Conservation (phyloP, 2,329 filamentous ascomycete genomes). For the Aureobasidium sp. region DNA sequence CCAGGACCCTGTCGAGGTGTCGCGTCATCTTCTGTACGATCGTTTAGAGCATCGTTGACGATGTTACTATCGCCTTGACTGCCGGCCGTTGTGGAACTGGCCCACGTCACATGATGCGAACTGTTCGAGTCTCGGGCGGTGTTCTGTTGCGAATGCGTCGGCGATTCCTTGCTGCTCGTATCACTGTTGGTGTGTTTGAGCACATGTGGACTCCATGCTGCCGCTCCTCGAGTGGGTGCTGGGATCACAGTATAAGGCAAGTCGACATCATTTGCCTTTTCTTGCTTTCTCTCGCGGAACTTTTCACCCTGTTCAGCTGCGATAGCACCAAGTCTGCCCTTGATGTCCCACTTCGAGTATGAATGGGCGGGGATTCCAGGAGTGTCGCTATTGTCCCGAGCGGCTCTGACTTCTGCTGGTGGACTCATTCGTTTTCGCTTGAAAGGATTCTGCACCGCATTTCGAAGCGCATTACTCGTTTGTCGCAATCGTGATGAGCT, state of each 20-base stretch:
- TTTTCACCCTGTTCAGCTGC: constrained; percentile 43
- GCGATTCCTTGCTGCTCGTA: not conserved
- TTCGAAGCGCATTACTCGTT: constrained; percentile 35
- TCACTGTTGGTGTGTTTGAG: constrained; percentile 2
- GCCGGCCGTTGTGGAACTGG: constrained; percentile 11
- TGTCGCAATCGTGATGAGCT: constrained; percentile 13
- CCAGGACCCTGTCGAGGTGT: not conserved
- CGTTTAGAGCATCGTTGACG: not conserved
- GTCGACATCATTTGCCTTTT: constrained; percentile 31
- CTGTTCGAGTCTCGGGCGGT: not conserved
- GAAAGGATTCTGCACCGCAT: constrained; percentile 50
- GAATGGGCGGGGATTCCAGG: constrained; percentile 36
- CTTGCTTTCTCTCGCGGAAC: constrained; percentile 34
- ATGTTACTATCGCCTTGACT: constrained; percentile 8
- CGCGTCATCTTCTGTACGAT: not conserved
- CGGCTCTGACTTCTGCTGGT: constrained; percentile 51
- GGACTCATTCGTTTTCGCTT: constrained; percentile 51
- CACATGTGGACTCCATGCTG: constrained; percentile 45
- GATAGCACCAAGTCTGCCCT: constrained; percentile 41
- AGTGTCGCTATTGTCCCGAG: not conserved
- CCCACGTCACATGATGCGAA: constrained; percentile 10
- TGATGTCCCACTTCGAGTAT: constrained; percentile 38
- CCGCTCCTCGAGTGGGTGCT: constrained; percentile 45
- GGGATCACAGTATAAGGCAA: constrained; percentile 56
- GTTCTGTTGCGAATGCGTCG: not conserved